phyloP scores from a whole-genome alignment of 768 basidiomycete species.

The Mycena chlorophos region DNA sequence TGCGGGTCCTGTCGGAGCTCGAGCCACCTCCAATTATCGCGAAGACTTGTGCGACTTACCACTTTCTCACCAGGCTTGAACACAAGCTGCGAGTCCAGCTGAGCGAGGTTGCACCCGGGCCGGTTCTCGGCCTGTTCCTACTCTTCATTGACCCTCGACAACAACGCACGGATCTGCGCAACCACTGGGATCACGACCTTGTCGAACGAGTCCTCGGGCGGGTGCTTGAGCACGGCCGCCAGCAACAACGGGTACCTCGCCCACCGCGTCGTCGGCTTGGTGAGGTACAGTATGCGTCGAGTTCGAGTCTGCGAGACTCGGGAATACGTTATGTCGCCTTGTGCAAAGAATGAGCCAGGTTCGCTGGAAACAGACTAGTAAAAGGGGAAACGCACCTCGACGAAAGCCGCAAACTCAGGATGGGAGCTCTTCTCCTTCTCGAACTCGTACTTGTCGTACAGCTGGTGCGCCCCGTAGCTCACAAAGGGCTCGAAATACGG shows the following conservation, averaged over 20 bases:
- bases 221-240: conserved; percentile 90
- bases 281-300: conserved; percentile 97
- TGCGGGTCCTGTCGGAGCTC: conserved; percentile 72
- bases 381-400: conserved; percentile 67
- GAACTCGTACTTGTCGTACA: conserved; percentile 98
- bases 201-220: conserved; percentile 87
- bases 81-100: conserved; percentile 87
- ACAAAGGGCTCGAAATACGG: conserved; percentile 93
- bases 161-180: conserved; percentile 73
- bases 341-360: neutral
- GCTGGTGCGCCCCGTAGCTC: conserved; percentile 91
- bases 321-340: conserved; percentile 91
- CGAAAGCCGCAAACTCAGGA: conserved; percentile 89
- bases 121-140: conserved; percentile 95
- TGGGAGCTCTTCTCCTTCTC: conserved; percentile 97
- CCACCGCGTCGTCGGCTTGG: conserved; percentile 95
- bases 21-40: conserved; percentile 7
- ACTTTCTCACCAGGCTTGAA: conserved; percentile 91
- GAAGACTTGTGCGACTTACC: conserved; percentile 58
- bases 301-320: conserved; percentile 92
- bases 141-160: conserved; percentile 87
- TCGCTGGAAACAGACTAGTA: neutral
- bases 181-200: conserved; percentile 77
- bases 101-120: conserved; percentile 92
- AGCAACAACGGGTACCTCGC: conserved; percentile 95